Evolutionary conservation across 2,329 filamentous ascomycete genomes (phyloP).

Genomic region (Rugonectria rugulosa): DNA sequence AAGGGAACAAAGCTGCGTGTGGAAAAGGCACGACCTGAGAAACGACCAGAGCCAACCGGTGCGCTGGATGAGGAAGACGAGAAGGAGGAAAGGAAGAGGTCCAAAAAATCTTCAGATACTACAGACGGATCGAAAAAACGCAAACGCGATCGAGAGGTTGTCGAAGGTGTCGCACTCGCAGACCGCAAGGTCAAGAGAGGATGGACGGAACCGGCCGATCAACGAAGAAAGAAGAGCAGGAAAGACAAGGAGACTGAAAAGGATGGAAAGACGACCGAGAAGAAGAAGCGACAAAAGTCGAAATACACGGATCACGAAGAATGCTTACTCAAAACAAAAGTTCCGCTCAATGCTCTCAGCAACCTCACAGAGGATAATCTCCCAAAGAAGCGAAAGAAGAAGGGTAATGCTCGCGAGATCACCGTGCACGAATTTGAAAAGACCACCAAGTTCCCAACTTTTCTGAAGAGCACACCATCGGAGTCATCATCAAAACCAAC

Average conservation of each 20-base stretch:
- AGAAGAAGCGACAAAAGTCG: constrained; percentile 69
- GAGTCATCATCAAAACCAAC: constrained; percentile 47
- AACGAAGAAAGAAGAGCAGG: constrained; percentile 56
- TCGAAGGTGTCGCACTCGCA: constrained; percentile 74
- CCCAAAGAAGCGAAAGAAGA: constrained; percentile 67
- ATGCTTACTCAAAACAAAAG: constrained; percentile 82
- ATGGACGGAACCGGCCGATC: constrained; percentile 76
- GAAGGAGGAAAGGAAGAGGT: constrained; percentile 44
- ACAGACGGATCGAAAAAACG: constrained; percentile 54
- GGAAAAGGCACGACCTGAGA: constrained; percentile 75
- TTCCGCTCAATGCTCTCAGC: constrained; percentile 61
- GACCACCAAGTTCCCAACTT: constrained; percentile 81
- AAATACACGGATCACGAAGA: constrained; percentile 84
- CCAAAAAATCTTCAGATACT: constrained; percentile 45
- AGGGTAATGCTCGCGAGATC: constrained; percentile 59
- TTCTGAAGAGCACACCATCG: constrained; percentile 66
- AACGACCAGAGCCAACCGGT: constrained; percentile 45
- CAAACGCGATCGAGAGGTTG: constrained; percentile 59
- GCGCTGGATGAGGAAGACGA: constrained; percentile 43
- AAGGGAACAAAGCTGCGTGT: constrained; percentile 87
- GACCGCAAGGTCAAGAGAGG: constrained; percentile 86
- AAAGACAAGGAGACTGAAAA: constrained; percentile 54
- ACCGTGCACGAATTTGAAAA: constrained; percentile 91
- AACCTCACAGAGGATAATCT: constrained; percentile 51
- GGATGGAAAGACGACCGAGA: constrained; percentile 61